Evolutionary conservation across 2,329 filamentous ascomycete genomes (phyloP), one percentile per base, ranked within the genome.

Genomic region (Fusarium sp.): DNA sequence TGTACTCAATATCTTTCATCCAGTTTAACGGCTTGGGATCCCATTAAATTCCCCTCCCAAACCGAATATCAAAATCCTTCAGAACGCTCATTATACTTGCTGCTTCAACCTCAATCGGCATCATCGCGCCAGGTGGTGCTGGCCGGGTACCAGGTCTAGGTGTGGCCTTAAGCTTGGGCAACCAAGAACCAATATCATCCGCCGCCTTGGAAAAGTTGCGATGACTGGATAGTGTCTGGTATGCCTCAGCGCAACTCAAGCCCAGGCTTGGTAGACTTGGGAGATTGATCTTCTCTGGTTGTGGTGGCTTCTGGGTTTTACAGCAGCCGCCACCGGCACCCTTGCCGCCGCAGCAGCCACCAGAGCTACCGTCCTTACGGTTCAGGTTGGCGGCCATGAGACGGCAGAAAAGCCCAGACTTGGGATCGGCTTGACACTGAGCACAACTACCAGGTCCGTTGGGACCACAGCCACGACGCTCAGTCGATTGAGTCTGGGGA

Each of bases 61-160:
- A 95, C 61, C 93, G 85, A 56, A 94, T 87, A 78, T 95, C 93
- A 82, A 95, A 95, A 72, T 93, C 91, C 81, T 93, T 93, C 68
- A 95, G 83, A n/a, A 95, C 93, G 47, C 92, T 92, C 93, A 95
- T 95, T 62, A 95, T 94, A 81, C 93, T 95, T 2, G 93, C 93
- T 12, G 93, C 92, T 82, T 95, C 93, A 22, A 95, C 92, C 80
- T 95, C 93, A 77, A 95, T 90, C 3, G 93, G 90, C 47, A 88
- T 87, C 63, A 85, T 85, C 69, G 83, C 82, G 61, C 80, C 81
- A 62, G 80, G 79, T 57, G 83, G 63, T 36, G 75, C 65, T 79
- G 77, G 77, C 71, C 71, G 77, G 70, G 68, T 48, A 15, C 77
- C 75, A 8, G 69, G 75, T 51, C 83, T 80, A 6, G 87, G 87